Conservation (phyloP, 2,329 filamentous ascomycete genomes). For the Bipolaris cookei region DNA sequence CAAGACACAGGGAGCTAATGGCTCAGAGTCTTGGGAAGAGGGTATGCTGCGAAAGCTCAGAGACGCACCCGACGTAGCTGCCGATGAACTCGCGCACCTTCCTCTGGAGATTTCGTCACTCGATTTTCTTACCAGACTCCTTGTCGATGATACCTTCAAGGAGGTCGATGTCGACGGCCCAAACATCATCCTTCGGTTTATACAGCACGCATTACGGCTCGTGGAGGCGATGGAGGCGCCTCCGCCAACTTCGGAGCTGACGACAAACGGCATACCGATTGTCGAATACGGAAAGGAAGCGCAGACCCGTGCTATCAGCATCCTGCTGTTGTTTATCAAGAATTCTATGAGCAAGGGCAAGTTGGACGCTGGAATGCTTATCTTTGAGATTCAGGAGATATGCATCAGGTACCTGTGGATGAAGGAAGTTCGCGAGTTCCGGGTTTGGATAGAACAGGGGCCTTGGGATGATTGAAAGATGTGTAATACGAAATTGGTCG, state of each 20-base stretch:
- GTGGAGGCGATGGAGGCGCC: constrained; percentile 40
- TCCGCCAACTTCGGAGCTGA: constrained; percentile 7
- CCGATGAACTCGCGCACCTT: constrained; percentile 42
- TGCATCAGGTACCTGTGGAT: constrained; percentile 51
- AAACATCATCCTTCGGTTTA: constrained; percentile 41
- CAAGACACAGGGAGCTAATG: background rate
- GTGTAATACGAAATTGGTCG: background rate
- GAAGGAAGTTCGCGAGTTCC: constrained; percentile 50
- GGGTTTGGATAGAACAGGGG: constrained; percentile 33
- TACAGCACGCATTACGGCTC: constrained; percentile 48
- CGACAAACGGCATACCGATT: constrained; percentile 8
- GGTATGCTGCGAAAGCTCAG: constrained; percentile 28
- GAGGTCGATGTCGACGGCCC: constrained; percentile 34
- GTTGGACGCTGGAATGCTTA: constrained; percentile 39
- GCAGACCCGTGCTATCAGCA: constrained; percentile 44
- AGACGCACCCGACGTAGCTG: constrained; percentile 28
- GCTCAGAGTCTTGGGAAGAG: constrained; percentile 31
- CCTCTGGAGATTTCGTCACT: constrained; percentile 48
- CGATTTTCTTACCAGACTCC: constrained; percentile 49
- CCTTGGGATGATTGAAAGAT: constrained; percentile 19
- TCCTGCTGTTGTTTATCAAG: constrained; percentile 49
- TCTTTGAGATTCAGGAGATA: constrained; percentile 52
- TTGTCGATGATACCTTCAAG: constrained; percentile 35
- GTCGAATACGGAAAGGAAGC: constrained; percentile 43
- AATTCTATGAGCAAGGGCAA: constrained; percentile 47